Evolutionary conservation across 768 basidiomycete species (phyloP).

Genomic region (Lactarius quietus): DNA sequence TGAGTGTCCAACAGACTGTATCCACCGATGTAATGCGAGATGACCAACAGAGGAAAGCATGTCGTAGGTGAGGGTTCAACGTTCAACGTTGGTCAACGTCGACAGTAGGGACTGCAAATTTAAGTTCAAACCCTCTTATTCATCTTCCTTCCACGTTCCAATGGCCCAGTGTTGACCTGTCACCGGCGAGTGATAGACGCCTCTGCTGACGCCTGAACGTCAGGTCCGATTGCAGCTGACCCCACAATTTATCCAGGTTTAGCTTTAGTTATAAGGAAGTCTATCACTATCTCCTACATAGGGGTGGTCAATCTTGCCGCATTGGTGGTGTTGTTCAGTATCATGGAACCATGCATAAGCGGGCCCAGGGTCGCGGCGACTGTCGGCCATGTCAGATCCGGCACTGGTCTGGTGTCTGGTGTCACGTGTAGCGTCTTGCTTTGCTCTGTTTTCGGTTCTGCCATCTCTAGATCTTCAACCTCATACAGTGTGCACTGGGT

Average conservation of each 20-base stretch:
- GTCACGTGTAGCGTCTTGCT: too few relatives aligned
- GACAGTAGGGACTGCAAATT: not conserved
- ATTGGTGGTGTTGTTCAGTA: too few relatives aligned
- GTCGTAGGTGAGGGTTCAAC: not conserved
- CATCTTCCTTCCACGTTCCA: not conserved
- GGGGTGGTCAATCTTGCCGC: not conserved
- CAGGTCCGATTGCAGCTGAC: not conserved
- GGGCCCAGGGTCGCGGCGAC: too few relatives aligned
- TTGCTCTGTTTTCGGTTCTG: too few relatives aligned
- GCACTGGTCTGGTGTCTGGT: too few relatives aligned
- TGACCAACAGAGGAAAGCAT: conserved; percentile 2
- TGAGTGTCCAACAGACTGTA: not conserved
- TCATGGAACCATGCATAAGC: too few relatives aligned
- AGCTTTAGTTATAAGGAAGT: not conserved
- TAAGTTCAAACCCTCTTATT: not conserved
- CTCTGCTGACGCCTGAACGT: not conserved
- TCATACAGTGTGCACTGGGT: too few relatives aligned
- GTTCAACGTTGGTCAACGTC: not conserved
- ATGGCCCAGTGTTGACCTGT: not conserved
- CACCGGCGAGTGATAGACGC: not conserved
- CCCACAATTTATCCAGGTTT: not conserved
- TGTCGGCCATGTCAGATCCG: too few relatives aligned
- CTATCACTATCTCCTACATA: not conserved
- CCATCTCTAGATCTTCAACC: too few relatives aligned
- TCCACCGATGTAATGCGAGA: not conserved